phyloP scores from a whole-genome alignment of 495 filamentous ascomycete genomes.

The Penicilliopsis zonata region DNA sequence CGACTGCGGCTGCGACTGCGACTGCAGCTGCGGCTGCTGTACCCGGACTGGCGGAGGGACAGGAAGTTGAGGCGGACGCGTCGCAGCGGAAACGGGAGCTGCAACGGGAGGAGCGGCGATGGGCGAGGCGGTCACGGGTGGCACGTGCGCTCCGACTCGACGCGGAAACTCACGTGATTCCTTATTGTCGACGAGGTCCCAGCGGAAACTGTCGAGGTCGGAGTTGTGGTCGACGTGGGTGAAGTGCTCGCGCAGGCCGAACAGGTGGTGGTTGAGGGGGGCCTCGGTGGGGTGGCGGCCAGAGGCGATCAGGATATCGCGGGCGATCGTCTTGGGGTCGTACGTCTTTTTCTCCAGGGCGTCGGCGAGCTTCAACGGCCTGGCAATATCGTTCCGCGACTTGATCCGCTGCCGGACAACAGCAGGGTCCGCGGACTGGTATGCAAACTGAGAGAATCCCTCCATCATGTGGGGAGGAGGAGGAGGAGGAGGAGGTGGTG shows the following conservation, averaged over 20 bases:
- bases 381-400: slow-evolving; percentile 18
- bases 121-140: neutral
- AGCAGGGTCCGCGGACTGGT: too few relatives aligned
- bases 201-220: slow-evolving; percentile 52
- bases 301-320: slow-evolving; percentile 49
- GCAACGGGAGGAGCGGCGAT: too few relatives aligned
- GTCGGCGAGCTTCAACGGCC: slow-evolving; percentile 32
- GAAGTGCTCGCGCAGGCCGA: slow-evolving; percentile 29
- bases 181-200: slow-evolving; percentile 66
- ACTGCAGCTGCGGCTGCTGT: neutral
- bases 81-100: too few relatives aligned
- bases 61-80: too few relatives aligned
- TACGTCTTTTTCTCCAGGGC: slow-evolving; percentile 36
- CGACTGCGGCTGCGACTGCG: neutral
- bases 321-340: slow-evolving; percentile 49
- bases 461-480: too few relatives aligned
- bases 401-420: too few relatives aligned
- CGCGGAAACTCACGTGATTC: too few relatives aligned
- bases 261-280: slow-evolving; percentile 48
- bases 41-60: too few relatives aligned
- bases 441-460: too few relatives aligned
- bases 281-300: slow-evolving; percentile 47
- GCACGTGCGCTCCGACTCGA: too few relatives aligned
- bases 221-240: slow-evolving; percentile 23
- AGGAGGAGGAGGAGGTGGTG: too few relatives aligned